Base-by-base conservation (phyloP, 192 early-diverging fungal species). In the Coemansia sp. region DNA sequence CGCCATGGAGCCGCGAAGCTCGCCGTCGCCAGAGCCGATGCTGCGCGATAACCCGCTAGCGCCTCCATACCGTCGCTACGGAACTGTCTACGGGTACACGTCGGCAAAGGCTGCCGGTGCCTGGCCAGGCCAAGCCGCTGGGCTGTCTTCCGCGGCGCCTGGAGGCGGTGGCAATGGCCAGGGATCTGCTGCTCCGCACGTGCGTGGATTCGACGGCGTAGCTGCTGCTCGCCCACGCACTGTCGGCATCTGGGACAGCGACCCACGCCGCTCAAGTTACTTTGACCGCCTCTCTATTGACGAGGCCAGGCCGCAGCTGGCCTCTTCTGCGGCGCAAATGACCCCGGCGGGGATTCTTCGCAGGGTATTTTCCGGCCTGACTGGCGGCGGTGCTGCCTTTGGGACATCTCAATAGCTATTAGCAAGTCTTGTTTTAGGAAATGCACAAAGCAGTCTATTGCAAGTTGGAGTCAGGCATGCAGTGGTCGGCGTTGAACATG, bases 251-350 rank as follows among this genome's bases (percentile, higher is more conserved):
- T 74, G 65, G 63, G 77, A 74, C 3, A 74, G 64, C 58, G 72
- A 80, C 15, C 64, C 68, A 20, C 71, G 77, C 15, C 71, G 77
- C 14, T 74, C 77, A 6, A 74, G 73, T 58, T 80, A 80, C 67
- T 74, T 80, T 80, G 77, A 80, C 32, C 71, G 77, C 36, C 68
- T 74, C 25, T 80, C 77, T 25, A 59, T 71, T 24, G 77, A 80
- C 24, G 77, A 80, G 37, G 36, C 47, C 12, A 53, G 72, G n/a
- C 72, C 71, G n/a, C 64, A 64, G 39, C 10, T 69, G 7, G 56
- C 60, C 2, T 46, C 77, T 9, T 66, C 77, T 2, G 64, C 61
- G 17, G 51, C 66, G 9, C 68, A 69, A 40, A 65, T 61, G 5
- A 59, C 68, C 0, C 12, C 65, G 15, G 64, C 49, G 37, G 68